Evolutionary conservation across 805 yeast species (phyloP), one percentile per base, ranked within the genome.

Genomic region (Metschnikowia bowlesiae): DNA sequence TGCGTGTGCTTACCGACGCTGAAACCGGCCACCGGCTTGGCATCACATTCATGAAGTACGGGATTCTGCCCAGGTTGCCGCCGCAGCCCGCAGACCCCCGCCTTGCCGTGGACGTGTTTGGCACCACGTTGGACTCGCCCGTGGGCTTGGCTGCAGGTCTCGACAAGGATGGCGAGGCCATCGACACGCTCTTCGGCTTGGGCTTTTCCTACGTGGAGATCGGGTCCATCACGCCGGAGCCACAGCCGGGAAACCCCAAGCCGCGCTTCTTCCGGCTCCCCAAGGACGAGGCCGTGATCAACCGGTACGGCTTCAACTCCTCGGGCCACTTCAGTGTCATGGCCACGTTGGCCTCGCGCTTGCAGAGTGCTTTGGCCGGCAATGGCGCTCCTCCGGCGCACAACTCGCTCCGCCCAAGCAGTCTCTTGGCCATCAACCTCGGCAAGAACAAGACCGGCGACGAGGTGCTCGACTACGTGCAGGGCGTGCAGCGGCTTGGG

Each of bases 91-190:
- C 74, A 44, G 87, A 83, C 53, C 65, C 70, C 33, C 80, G 75
- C 50, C 72, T 88, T 54, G 70, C 77, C 13, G 89, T 85, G 18
- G 65, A 75, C 38, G 84, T 85, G 0, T 87, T 88, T 64, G 89
- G 89, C 8, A 68, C 67, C n/a, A 78, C 74, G 49, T 70, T 92
- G 63, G 76, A 77, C 18, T 84, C 85, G 49, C 97, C 98, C 26
- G 74, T 92, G 45, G 97, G 97, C 11, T 77, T 91, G 60, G 97
- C 98, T 45, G 98, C 98, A 28, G 98, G 98, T 10, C 79, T 92
- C 56, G 98, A 92, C 68, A 92, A 92, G 70, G 85, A 91, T 62
- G 98, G 89, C 47, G 96, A 89, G 62, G 96, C 89, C 18, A 82
- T 92, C 57, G 97, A 92, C 59, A 71, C 90, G 0, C 74, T 92